Base-by-base conservation (phyloP, 768 basidiomycete genomes). In the Mycena leptocephala region DNA sequence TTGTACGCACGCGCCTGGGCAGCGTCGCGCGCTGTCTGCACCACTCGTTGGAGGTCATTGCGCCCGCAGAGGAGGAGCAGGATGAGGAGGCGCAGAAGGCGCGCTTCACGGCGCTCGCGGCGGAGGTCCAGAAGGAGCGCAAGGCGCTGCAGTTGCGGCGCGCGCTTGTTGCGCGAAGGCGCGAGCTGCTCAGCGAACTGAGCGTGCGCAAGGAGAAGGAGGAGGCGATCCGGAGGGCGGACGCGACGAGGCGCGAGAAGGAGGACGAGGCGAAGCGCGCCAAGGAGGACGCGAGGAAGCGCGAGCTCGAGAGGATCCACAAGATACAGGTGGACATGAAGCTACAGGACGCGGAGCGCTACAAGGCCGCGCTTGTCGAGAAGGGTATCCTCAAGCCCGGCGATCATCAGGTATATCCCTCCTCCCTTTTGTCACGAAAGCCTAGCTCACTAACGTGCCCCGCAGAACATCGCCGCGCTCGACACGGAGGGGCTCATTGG, bases 181-280 rank as follows among this genome's bases (percentile, higher is more conserved):
- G 95, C 28, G 96, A 97, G 85, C 87, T 98, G 37, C 88, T 96
- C 63, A 93, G 93, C 68, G 97, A 99, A 87, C 89, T 98, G 66
- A 91, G 91, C 41, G 93, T 93, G 55, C 90, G 96, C 75, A 95
- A 96, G 83, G 96, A 96, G 87, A 96, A 95, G 83, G 97, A 97
- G 82, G 96, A 97, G 79, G 93, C 94, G 0, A 93, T 93, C 58
- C 88, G 94, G 43, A 90, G 94, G 33, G 95, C 95, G 0, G 96
- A 97, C 84, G 81, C 89, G 37, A 87, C 83, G 1, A 85, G 93
- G 43, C 87, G 89, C 77, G 94, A 93, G 85, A 92, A 93, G 83
- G 93, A 95, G 80, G 92, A 95, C 81, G 92, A 95, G 79, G 87
- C 85, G 59, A 90, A 87, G 78, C 86, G 91, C 35, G 87, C 88